These are phyloP conservation scores for Sporisorium graminicola DNA, from an alignment of 1,284 basidiomycete genomes.

Conservation along the genomic window DNA sequence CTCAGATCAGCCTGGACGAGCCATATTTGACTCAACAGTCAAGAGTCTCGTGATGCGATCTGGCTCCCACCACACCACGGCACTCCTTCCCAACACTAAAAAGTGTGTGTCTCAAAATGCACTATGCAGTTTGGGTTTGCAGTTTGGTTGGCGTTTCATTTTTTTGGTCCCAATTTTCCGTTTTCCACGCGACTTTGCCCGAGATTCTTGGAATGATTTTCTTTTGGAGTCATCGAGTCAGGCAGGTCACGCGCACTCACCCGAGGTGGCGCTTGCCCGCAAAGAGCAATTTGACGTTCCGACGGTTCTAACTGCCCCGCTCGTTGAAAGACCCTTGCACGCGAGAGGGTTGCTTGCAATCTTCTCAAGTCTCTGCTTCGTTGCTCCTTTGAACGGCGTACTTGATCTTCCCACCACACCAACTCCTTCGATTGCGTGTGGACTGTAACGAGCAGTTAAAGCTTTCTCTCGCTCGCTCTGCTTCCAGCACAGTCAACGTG, in stretches of 20 bases:
- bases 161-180: constrained; percentile 5
- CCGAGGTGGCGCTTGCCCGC: constrained; percentile 6
- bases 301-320: background rate
- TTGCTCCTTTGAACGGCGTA: too few relatives aligned
- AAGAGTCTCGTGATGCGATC: too few relatives aligned
- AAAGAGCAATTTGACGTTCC: background rate
- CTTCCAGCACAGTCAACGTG: too few relatives aligned
- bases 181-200: constrained; percentile 20
- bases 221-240: constrained; percentile 9
- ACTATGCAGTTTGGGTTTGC: too few relatives aligned
- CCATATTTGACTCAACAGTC: too few relatives aligned
- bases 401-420: background rate
- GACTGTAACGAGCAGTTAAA: too few relatives aligned
- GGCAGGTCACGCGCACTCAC: constrained; percentile 3
- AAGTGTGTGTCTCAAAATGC: too few relatives aligned
- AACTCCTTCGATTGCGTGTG: background rate
- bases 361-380: background rate
- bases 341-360: background rate
- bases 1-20: too few relatives aligned
- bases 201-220: background rate
- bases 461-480: too few relatives aligned
- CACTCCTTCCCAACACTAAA: background rate
- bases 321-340: constrained; percentile 3
- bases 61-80: background rate
- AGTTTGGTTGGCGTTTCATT: background rate